Base-by-base conservation (phyloP, 768 basidiomycete species). In the Hydnomerulius pinastri region DNA sequence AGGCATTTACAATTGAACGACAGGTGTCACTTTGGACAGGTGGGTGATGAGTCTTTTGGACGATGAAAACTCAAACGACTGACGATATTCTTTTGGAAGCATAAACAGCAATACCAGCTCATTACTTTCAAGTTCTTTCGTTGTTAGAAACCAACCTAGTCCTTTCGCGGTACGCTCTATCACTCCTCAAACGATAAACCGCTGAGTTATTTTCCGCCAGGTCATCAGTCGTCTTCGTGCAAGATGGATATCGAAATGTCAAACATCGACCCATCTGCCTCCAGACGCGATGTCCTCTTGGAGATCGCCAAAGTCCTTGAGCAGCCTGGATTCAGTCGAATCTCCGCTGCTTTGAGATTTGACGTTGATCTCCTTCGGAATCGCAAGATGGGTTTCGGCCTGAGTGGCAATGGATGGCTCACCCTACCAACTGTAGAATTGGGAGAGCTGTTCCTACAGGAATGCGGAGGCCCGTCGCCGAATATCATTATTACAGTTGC, bases 291-390 rank as follows among this genome's bases (percentile, higher is more conserved):
- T 18, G 30, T 71, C 23, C 59, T 59, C n/a, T 53, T 53, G 1
- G 61, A 65, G 7, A 58, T 87, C 8, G 78, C 78, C 4, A 54
- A 27, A 0, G 58, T 79, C 46, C 70, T 87, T 2, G 84, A 87
- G 54, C 48, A 59, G 3, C 66, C 71, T 4, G 59, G 56, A 4
- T 83, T 78, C 62, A 55, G 63, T 4, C 43, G 37, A 1, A 57
- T 62, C 36, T 60, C 67, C 4, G 42, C 51, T 0, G 51, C 60
- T 0, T 56, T 81, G 18, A 86, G 85, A 55, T 86, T 86, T 54
- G 71, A 80, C 32, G 74, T 85, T 5, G 65, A 68, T 41, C 68
- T 85, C 13, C 77, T 78, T 59, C 71, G 66, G 50, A 74, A 67
- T 38, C 53, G 51, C 13, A 43, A 40, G 32, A 43, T 51, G 32